These are phyloP conservation scores for Paramecium octaurelia DNA, from an alignment of 73 alveolate species.

Conservation along the genomic window DNA sequence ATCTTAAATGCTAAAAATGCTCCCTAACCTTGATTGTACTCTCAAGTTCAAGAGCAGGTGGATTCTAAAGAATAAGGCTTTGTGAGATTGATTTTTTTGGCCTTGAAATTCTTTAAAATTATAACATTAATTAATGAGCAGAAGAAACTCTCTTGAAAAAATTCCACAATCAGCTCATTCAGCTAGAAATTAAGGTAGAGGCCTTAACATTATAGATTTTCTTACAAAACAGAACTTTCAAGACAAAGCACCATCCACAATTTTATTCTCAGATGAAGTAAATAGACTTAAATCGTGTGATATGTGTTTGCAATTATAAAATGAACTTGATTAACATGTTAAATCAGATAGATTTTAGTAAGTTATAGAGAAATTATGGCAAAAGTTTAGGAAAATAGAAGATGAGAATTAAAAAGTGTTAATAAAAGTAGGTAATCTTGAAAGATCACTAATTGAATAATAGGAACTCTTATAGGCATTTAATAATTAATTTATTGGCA, in stretches of 20 bases:
- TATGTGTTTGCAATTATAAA: background rate
- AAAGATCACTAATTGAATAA: background rate
- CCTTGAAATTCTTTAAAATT: background rate
- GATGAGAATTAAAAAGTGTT: background rate
- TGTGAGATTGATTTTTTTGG: background rate
- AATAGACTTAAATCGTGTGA: background rate
- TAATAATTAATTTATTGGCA: background rate
- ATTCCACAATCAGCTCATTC: background rate
- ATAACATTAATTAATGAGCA: constrained; percentile 21
- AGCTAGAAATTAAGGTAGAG: background rate
- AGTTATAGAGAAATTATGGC: background rate
- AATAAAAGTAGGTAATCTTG: background rate
- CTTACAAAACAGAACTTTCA: background rate
- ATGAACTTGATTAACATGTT: background rate
- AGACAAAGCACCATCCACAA: background rate
- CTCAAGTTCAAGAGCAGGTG: background rate
- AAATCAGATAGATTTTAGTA: background rate
- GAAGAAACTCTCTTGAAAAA: background rate
- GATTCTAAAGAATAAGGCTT: background rate
- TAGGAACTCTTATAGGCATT: background rate
- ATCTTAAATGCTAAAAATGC: background rate
- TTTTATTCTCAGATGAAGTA: background rate
- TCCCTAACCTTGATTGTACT: background rate
- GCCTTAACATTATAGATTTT: background rate
- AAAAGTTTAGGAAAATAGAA: background rate